Conservation (phyloP, 768 basidiomycete genomes). For the Psilocybe cubensis region DNA sequence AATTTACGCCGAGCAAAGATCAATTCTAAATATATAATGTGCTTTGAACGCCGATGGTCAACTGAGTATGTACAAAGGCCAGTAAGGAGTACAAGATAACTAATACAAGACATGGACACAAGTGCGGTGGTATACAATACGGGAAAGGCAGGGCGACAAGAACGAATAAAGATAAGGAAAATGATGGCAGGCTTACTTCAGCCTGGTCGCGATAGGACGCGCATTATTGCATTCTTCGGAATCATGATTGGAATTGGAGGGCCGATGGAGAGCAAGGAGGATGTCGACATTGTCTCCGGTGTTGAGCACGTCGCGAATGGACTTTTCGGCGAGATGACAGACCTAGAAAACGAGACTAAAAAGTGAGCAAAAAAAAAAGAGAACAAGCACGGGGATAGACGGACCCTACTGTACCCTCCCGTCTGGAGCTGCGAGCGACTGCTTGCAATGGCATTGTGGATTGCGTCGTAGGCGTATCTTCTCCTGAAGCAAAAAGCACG, state of each 20-base stretch:
- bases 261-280: constrained; percentile 66
- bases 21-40: constrained; percentile 1
- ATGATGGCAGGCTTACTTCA: constrained; percentile 18
- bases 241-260: constrained; percentile 33
- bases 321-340: constrained; percentile 71
- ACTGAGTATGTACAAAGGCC: constrained; percentile 1
- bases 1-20: constrained; percentile 2
- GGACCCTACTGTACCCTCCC: constrained; percentile 52
- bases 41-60: not conserved
- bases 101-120: constrained; percentile 20
- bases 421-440: constrained; percentile 66
- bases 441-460: constrained; percentile 79
- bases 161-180: constrained; percentile 18
- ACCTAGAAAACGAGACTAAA: constrained; percentile 45
- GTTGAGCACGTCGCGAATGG: constrained; percentile 70
- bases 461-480: constrained; percentile 77
- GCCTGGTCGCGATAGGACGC: constrained; percentile 42
- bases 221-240: constrained; percentile 34
- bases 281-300: constrained; percentile 67
- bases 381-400: constrained; percentile 19
- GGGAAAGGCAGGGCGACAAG: constrained; percentile 2
- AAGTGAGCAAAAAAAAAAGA: constrained; percentile 1
- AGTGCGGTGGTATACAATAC: constrained; percentile 18
- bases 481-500: constrained; percentile 46
- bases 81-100: constrained; percentile 18